Evolutionary conservation across 208 protist genomes (phyloP).

Genomic region (Naegleria lovaniensis): DNA sequence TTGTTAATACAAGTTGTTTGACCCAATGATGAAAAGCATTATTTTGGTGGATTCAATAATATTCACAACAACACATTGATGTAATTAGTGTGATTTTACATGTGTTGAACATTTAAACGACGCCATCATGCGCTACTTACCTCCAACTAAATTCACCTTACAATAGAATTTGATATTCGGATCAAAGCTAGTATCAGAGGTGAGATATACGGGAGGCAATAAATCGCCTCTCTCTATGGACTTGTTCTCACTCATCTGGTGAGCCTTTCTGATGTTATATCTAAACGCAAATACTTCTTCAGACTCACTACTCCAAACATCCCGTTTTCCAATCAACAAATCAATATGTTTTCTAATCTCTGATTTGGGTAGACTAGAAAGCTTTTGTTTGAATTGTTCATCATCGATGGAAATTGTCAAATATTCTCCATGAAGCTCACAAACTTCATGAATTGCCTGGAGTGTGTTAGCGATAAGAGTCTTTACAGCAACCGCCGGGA

Average conservation of each 20-base stretch:
- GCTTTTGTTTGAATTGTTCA: background rate
- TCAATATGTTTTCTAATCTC: background rate
- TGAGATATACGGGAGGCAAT: conserved; percentile 1
- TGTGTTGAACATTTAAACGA: too few relatives aligned
- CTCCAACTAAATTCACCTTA: conserved; percentile 9
- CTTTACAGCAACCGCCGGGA: background rate
- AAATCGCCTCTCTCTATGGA: conserved; percentile 13
- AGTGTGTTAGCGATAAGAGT: background rate
- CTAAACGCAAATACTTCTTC: background rate
- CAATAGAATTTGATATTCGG: background rate
- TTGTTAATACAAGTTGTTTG: background rate
- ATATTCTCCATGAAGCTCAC: background rate
- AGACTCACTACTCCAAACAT: background rate
- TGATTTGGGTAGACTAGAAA: background rate
- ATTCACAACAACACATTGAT: too few relatives aligned
- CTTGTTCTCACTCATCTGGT: background rate
- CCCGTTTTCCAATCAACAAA: background rate
- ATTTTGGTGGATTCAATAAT: too few relatives aligned
- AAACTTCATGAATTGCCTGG: background rate
- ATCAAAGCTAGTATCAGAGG: background rate
- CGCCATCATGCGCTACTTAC: too few relatives aligned
- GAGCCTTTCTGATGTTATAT: background rate
- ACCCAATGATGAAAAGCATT: too few relatives aligned
- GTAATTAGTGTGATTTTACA: too few relatives aligned
- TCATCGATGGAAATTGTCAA: background rate